Evolutionary conservation across 495 filamentous ascomycete genomes (phyloP).

Genomic region (Talaromyces liani): DNA sequence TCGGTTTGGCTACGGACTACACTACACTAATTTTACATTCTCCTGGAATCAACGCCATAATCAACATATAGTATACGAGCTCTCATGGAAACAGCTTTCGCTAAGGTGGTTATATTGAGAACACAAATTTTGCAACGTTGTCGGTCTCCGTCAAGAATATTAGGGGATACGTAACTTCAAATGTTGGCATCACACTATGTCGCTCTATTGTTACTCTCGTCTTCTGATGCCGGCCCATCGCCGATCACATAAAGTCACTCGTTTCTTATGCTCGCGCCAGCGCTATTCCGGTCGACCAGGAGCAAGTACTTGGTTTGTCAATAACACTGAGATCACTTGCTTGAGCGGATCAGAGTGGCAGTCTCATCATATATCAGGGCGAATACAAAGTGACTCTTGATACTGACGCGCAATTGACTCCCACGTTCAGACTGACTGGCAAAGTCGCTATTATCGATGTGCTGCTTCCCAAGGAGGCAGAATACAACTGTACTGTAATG

Average conservation of each 20-base stretch:
- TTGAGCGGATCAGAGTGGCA: too few species aligned
- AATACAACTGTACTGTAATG: not conserved
- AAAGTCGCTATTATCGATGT: not conserved
- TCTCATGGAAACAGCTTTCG: not conserved
- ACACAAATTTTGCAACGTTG: not conserved
- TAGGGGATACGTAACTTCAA: not conserved
- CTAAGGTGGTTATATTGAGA: not conserved
- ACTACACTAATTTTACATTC: too few species aligned
- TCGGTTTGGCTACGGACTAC: too few species aligned
- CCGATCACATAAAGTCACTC: not conserved
- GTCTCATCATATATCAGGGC: too few species aligned
- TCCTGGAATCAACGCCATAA: too few species aligned
- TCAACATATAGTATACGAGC: not conserved
- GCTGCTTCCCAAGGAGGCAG: not conserved
- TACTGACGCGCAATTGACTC: too few species aligned
- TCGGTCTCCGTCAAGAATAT: not conserved
- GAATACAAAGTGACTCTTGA: too few species aligned
- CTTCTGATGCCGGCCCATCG: not conserved
- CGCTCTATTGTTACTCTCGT: not conserved
- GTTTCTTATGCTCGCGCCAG: not conserved
- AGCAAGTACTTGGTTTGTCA: too few species aligned
- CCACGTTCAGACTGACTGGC: not conserved
- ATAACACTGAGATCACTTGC: too few species aligned
- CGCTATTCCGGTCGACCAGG: too few species aligned
- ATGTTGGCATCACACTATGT: not conserved